Conservation (phyloP, 2,329 filamentous ascomycete species). For the Hypomyces rosellus region DNA sequence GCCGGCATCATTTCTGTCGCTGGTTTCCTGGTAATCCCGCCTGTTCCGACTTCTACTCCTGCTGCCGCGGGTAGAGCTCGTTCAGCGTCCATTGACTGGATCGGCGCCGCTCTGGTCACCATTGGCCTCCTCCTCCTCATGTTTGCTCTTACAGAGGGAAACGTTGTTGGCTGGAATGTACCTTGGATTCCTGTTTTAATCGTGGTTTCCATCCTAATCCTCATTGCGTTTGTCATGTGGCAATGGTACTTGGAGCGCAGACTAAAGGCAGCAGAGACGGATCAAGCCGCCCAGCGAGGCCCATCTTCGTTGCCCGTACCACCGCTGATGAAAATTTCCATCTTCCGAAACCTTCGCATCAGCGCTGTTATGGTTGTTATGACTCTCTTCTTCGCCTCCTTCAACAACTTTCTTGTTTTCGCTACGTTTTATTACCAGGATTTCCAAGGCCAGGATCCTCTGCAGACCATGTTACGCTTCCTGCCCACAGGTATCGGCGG, state of each 20-base stretch:
- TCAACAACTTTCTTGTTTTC: conserved; percentile 63
- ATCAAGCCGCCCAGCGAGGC: background rate
- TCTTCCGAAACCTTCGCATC: conserved; percentile 55
- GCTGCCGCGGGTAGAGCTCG: conserved; percentile 15
- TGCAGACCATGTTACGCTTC: conserved; percentile 65
- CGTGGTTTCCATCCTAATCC: conserved; percentile 49
- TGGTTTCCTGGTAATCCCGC: conserved; percentile 55
- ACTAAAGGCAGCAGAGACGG: background rate
- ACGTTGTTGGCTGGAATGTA: conserved; percentile 60
- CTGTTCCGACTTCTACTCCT: conserved; percentile 29
- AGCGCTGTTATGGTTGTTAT: conserved; percentile 59
- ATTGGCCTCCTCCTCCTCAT: conserved; percentile 55
- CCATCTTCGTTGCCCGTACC: conserved; percentile 17
- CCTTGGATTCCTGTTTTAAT: conserved; percentile 57
- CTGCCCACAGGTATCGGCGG: conserved; percentile 59
- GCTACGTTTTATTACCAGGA: conserved; percentile 67
- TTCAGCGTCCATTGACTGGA: conserved; percentile 53
- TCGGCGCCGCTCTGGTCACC: conserved; percentile 58
- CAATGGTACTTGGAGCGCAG: conserved; percentile 40
- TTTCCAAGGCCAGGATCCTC: conserved; percentile 52
- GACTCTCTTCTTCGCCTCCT: conserved; percentile 59
- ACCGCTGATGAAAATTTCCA: conserved; percentile 60
- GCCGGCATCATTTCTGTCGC: conserved; percentile 50
- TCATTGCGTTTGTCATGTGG: conserved; percentile 54
- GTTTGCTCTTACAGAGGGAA: conserved; percentile 63